Conservation (phyloP, 2,329 filamentous ascomycete genomes). For the Arthrobotrys sphaeroides region DNA sequence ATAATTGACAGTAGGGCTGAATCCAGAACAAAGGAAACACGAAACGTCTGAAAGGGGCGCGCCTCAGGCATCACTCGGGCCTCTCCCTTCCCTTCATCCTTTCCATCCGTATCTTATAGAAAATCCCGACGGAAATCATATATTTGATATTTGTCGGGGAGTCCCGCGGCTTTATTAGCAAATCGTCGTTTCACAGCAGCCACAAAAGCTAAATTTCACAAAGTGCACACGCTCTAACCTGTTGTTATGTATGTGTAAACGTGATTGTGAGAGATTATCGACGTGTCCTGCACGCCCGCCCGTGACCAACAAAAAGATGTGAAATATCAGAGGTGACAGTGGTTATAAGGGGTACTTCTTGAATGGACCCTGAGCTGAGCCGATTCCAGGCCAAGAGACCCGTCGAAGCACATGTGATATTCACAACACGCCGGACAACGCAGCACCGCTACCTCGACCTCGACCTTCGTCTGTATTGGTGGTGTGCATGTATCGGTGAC, state of each 20-base stretch:
- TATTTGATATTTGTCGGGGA: not conserved
- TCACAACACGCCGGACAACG: not conserved
- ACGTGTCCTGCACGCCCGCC: not conserved
- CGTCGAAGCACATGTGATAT: slow-evolving; percentile 3
- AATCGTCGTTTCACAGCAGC: slow-evolving; percentile 14
- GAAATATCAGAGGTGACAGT: not conserved
- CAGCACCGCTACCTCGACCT: not conserved
- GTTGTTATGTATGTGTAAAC: not conserved
- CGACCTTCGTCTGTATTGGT: not conserved
- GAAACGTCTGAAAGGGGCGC: not conserved
- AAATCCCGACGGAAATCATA: not conserved
- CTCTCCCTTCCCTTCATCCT: not conserved
- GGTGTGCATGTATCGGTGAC: not conserved
- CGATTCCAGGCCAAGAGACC: not conserved
- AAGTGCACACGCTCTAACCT: not conserved
- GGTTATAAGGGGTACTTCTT: too few relatives aligned
- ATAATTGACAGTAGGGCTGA: not conserved
- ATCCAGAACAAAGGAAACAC: not conserved
- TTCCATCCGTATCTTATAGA: too few relatives aligned
- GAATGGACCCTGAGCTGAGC: slow-evolving; percentile 5
- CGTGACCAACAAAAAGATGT: not conserved
- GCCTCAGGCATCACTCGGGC: not conserved
- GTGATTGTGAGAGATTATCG: not conserved
- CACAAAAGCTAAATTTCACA: not conserved
- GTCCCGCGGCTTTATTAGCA: not conserved